Base-by-base conservation (phyloP, 2,329 filamentous ascomycete species). In the Dryadomyces sulphureus region DNA sequence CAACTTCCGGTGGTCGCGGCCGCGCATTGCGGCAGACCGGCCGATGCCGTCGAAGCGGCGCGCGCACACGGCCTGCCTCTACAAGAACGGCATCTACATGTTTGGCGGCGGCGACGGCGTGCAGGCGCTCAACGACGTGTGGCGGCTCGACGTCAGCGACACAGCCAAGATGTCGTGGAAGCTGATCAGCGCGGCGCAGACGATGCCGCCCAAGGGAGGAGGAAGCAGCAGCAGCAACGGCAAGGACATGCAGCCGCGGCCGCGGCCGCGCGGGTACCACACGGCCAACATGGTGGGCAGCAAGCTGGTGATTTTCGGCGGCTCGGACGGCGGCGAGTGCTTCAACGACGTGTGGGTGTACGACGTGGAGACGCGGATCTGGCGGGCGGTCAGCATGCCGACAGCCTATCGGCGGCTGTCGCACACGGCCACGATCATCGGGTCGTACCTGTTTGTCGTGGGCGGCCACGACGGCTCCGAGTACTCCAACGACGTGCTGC, bases 291-390 rank as follows among this genome's bases (percentile, higher is more conserved):
- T 84, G 72, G 78, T 83, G 38, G 79, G 78, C 52, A 73, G 72
- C 60, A 84, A 84, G 62, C 72, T 84, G 50, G 82, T 84, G 59
- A 77, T 84, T 54, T 83, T 75, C 57, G 79, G 79, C 35, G 79
- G 79, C 30, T 81, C 76, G 3, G 79, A 84, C 57, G 79, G 79
- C 52, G 77, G 76, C 44, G 78, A 83, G 60, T 84, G 79, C 61
- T 84, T 84, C 62, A 73, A 79, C 57, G 79, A 84, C 55, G 79
- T 84, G 36, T 84, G 79, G 79, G 73, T 84, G 25, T 83, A 81
- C 62, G 78, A 84, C 57, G 73, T 82, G 6, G 78, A 83, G 43
- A 70, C 67, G 35, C 67, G 72, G 48, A 53, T 65, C 21, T 84
- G 80, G 76, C 74, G 71, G 49, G 57, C 65, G 7, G 78, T 81